Evolutionary conservation across 169 alveolate species (phyloP).

Genomic region (Hepatocystis sp.): DNA sequence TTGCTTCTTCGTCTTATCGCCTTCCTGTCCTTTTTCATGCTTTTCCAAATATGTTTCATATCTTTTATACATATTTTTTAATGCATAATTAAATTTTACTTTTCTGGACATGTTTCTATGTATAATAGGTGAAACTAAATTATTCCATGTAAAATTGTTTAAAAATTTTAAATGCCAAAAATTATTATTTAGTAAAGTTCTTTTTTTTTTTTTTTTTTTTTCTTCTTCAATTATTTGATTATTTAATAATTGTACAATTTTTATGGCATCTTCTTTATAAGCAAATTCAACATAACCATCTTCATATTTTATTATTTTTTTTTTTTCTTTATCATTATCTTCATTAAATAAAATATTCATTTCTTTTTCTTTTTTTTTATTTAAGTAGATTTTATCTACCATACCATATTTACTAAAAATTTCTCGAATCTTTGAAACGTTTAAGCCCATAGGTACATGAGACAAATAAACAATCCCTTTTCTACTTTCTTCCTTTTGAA

Average conservation of each 20-base stretch:
- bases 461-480: conserved; percentile 45
- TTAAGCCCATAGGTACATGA: conserved; percentile 35
- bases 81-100: conserved; percentile 15
- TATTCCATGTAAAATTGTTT: conserved; percentile 91
- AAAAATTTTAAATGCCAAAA: conserved; percentile 93
- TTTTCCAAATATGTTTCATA: conserved; percentile 35
- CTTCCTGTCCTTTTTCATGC: neutral
- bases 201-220: conserved; percentile 90
- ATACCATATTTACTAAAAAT: conserved; percentile 82
- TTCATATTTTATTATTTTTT: conserved; percentile 78
- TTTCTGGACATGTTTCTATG: conserved; percentile 53
- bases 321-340: conserved; percentile 17
- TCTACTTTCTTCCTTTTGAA: conserved; percentile 37
- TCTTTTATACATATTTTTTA: conserved; percentile 46
- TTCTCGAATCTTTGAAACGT: conserved; percentile 79
- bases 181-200: conserved; percentile 92
- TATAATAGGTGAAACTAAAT: conserved; percentile 51
- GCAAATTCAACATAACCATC: conserved; percentile 95
- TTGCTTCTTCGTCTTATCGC: neutral
- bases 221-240: conserved; percentile 92
- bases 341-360: conserved; percentile 80
- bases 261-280: conserved; percentile 91
- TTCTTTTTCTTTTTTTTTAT: conserved; percentile 78
- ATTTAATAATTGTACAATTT: conserved; percentile 90
- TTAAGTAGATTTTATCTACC: conserved; percentile 85